Percentiles rank a stretch among this genome's conserved stretches.
phyloP scores from a whole-genome alignment of 306 rosid genomes.

The Mimosa bimucronata region DNA sequence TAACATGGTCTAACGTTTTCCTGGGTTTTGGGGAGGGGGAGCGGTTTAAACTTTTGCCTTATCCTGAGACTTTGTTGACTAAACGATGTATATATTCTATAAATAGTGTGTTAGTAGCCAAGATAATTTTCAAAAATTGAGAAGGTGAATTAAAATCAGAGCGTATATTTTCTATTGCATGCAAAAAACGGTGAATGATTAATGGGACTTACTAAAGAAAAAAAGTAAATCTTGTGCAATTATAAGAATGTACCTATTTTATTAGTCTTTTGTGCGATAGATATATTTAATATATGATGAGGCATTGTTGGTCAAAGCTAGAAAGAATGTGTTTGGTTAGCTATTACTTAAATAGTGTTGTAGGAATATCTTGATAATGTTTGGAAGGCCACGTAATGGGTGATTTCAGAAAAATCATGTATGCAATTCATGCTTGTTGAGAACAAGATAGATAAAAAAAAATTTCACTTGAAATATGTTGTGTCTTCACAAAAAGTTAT shows the following conservation, averaged over 20 bases:
- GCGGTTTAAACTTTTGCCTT: neutral
- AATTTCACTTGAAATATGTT: neutral
- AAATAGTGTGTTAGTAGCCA: neutral
- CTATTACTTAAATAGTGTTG: neutral
- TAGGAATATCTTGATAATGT: neutral
- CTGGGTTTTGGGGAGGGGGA: neutral
- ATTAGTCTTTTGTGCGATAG: neutral
- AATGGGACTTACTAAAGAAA: neutral
- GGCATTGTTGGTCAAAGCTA: neutral
- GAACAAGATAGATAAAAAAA: neutral
- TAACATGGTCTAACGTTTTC: neutral
- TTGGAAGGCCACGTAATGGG: too few relatives aligned
- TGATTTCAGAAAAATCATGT: neutral
- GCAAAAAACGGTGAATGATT: neutral
- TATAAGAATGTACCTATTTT: neutral
- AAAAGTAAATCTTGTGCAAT: neutral
- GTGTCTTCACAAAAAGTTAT: too few relatives aligned
- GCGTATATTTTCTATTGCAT: neutral
- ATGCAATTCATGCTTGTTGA: neutral
- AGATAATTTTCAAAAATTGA: neutral
- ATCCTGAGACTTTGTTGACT: neutral
- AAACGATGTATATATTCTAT: neutral
- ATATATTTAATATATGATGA: neutral
- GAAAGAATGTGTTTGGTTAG: neutral
- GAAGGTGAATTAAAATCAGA: neutral